Base-by-base conservation (phyloP, 1,284 basidiomycete species). In the Moesziomyces globuligerus region DNA sequence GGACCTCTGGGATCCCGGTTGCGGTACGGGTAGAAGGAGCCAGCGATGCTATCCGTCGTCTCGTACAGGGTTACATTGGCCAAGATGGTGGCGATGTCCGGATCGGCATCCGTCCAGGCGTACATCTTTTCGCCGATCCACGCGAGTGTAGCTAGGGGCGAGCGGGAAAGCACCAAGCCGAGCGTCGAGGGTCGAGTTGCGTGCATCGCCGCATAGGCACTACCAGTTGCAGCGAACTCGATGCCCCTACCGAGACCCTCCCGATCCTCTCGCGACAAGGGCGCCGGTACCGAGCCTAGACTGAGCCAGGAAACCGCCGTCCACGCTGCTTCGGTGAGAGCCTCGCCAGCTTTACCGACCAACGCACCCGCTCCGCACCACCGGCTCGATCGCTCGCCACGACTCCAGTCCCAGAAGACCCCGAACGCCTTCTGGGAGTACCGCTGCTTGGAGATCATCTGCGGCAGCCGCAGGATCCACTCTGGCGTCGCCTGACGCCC, bases 81-180 rank as follows among this genome's bases (percentile, higher is more conserved):
- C 41, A 84, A 76, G 23, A 84, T 78, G 3, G 51, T 58, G 3
- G 48, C 46, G 11, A 72, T 15, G 11, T 68, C 37, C 2, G 75
- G 82, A 13, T 67, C 68, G 10, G 72, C 56, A 51, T 84, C 83
- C 6, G 83, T 82, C 84, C 84, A 85, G 9, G 76, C 78, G 32
- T 77, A 59, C 48, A 78, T 80, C 70, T 85, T 85, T 49, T 85
- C 85, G 4, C 80, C 84, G 32, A 85, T 80, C 84, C 81, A 85
- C 2, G 83, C 81, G 13, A 85, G 79, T 0, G 83, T 61, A 0
- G 84, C 81, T 17, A 84, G 61, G 0, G 85, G 84, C 1, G 75
- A 83, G 29, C 76, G 75, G 15, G 78, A 81, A 17, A 84, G 72
- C 0, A 82, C 78, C 1, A 82, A 70, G 6, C 82, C 83, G 18